Conservation (phyloP, 2,329 filamentous ascomycete genomes). For the Fusarium torulosum region DNA sequence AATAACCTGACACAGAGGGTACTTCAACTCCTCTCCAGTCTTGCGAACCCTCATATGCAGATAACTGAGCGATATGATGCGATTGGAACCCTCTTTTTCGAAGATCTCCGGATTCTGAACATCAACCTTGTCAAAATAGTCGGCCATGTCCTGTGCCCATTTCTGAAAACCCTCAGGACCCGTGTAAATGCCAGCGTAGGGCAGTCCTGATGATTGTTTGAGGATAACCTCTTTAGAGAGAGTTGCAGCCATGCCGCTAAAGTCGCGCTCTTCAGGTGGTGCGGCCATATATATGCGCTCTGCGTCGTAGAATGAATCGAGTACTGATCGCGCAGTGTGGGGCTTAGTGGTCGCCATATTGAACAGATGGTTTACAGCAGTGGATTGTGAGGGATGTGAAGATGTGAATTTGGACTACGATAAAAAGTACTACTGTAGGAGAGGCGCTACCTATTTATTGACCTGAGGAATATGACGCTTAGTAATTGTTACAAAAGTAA, state of each 20-base stretch:
- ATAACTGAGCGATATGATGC: conserved; percentile 47
- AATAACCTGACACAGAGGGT: conserved; percentile 50
- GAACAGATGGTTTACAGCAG: not conserved
- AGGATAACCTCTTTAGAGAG: conserved; percentile 47
- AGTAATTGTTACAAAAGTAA: not conserved
- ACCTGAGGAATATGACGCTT: not conserved
- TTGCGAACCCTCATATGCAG: conserved; percentile 49
- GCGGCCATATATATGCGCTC: conserved; percentile 53
- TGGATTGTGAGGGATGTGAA: no score
- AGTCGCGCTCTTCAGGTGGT: conserved; percentile 48
- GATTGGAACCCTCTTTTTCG: conserved; percentile 47
- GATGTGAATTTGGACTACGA: not conserved
- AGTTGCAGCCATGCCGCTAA: conserved; percentile 47
- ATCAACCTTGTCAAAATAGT: conserved; percentile 47
- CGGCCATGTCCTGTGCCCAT: conserved; percentile 50
- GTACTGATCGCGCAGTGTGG: conserved; percentile 47
- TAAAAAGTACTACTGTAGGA: not conserved
- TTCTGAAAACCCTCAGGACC: conserved; percentile 51
- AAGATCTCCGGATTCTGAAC: conserved; percentile 51
- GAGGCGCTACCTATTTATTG: conserved; percentile 7
- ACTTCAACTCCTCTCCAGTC: conserved; percentile 48
- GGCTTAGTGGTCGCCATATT: conserved; percentile 10
- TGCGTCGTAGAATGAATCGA: conserved; percentile 53
- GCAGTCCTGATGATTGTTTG: conserved; percentile 52
- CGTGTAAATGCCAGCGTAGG: conserved; percentile 50